A percentile compares a stretch with the other conserved stretches of the same genome.
These are phyloP conservation scores for Ustilago lituana DNA, from an alignment of 1,284 basidiomycete species.

Conservation along the genomic window DNA sequence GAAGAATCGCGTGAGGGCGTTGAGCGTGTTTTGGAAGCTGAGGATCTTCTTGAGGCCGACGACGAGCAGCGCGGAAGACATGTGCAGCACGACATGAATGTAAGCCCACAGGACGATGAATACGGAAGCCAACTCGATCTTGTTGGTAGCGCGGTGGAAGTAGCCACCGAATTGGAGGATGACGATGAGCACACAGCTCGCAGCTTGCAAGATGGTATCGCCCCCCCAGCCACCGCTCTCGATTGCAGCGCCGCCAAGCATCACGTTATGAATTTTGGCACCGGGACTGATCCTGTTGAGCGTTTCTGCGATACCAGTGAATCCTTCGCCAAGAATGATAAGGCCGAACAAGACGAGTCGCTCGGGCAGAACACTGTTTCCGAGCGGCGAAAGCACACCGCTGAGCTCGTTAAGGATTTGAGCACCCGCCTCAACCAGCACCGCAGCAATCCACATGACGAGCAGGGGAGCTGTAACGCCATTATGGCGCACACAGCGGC, in stretches of 20 bases:
- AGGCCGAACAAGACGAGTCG: conserved; percentile 40
- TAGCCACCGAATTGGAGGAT: conserved; percentile 42
- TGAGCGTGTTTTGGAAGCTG: conserved; percentile 39
- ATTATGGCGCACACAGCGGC: conserved; percentile 18
- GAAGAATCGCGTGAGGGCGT: conserved; percentile 20
- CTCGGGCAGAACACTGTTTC: conserved; percentile 27
- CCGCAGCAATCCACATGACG: conserved; percentile 44
- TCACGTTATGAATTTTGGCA: conserved; percentile 10
- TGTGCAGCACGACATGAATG: conserved; percentile 40
- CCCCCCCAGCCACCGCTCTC: conserved; percentile 44
- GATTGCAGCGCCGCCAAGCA: conserved; percentile 7
- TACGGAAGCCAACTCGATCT: conserved; percentile 23
- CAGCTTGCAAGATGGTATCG: conserved; percentile 34
- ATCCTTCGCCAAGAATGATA: conserved; percentile 49
- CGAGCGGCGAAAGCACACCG: conserved; percentile 21
- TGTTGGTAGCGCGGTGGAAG: conserved; percentile 30
- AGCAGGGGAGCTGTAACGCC: conserved; percentile 21
- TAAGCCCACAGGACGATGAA: conserved; percentile 39
- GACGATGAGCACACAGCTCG: conserved; percentile 35
- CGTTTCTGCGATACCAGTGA: conserved; percentile 33
- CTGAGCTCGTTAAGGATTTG: conserved; percentile 32
- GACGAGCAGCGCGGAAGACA: conserved; percentile 40
- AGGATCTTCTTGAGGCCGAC: conserved; percentile 44
- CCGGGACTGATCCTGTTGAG: conserved; percentile 47
- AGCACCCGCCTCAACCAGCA: conserved; percentile 20